A percentile compares a stretch with the other conserved stretches of the same genome.
These are phyloP conservation scores for Penicillium sp. DNA, from an alignment of 2,329 filamentous ascomycete species.

Conservation along the genomic window DNA sequence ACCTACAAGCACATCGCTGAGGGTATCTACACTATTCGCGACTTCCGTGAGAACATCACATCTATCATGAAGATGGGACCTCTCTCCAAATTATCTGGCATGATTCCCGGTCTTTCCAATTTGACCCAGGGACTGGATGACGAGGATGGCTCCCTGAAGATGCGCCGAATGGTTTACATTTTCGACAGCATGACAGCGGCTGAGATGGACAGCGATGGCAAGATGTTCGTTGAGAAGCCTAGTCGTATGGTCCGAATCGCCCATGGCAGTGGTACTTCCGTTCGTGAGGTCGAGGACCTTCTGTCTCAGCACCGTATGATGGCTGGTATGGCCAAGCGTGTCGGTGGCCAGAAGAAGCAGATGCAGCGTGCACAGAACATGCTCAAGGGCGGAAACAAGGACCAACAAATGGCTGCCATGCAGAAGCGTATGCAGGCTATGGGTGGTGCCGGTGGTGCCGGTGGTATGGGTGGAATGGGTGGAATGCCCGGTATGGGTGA, in stretches of 20 bases:
- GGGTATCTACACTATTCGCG: constrained; percentile 91
- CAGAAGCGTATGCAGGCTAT: constrained; percentile 85
- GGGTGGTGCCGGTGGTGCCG: constrained; percentile 76
- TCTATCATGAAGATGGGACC: constrained; percentile 99
- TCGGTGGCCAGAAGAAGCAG: constrained; percentile 96
- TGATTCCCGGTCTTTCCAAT: constrained; percentile 93
- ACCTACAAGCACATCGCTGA: constrained; percentile 99
- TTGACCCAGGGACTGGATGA: constrained; percentile 97
- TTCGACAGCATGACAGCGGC: constrained; percentile 98
- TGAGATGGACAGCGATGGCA: constrained; percentile 92
- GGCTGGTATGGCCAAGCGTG: constrained; percentile 98
- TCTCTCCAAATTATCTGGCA: constrained; percentile 93
- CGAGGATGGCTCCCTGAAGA: constrained; percentile 87
- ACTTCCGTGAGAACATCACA: constrained; percentile 88
- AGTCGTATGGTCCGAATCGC: constrained; percentile 91
- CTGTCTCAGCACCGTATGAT: constrained; percentile 99
- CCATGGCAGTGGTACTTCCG: constrained; percentile 82
- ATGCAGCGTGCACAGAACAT: constrained; percentile 91
- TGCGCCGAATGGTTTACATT: constrained; percentile 98
- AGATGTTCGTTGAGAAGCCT: constrained; percentile 88
- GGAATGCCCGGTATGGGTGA: constrained; percentile 68
- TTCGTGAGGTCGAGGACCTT: constrained; percentile 91
- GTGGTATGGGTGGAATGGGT: constrained; percentile 58
- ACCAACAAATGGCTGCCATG: constrained; percentile 94
- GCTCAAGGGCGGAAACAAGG: constrained; percentile 86